Base-by-base conservation (phyloP, 1,284 basidiomycete genomes). In the Porodaedalea pini region DNA sequence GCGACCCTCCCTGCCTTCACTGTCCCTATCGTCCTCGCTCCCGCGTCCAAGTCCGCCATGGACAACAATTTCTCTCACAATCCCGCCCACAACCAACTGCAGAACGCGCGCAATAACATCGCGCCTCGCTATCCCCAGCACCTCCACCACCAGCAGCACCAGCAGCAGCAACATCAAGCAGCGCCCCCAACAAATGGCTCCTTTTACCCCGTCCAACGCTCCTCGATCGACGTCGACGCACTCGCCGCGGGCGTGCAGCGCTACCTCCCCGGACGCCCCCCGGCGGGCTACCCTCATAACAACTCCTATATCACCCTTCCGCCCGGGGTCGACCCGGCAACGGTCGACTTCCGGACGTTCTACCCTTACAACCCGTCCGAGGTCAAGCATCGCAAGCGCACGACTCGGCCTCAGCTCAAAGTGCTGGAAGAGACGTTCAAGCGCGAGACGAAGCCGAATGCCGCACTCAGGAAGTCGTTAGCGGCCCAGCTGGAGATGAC, bases 361-460 rank as follows among this genome's bases (percentile, higher is more conserved):
- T 89, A 85, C 65, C 84, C 86, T n/a, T 92, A 91, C 75, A 84
- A 85, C 56, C 90, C 89, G 56, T 90, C 89, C 73, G 88, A 94
- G 75, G 90, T 94, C 73, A 94, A 94, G 76, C 92, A 94, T 66
- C 79, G 92, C 56, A 90, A 92, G 65, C 78, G 92, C 50, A 95
- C 92, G 0, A 90, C 90, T 19, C 82, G 83, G 34, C 78, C 84
- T 32, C 93, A 95, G 74, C 84, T 94, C 66, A 85, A 87, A 70
- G 82, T 93, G 56, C 83, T 98, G 62, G 94, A 97, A 71, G 78
- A 81, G 59, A 81, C 92, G 65, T 97, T 95, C 73, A 82, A 83
- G 65, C 78, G 80, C 62, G 91, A 94, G 72, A 90, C 91, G 45
- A 96, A 97, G 70, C 94, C 94, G 15, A 93, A 94, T 70, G 89